Conservation (phyloP, 345 rosid species). For the Eucalyptus shirleyi region DNA sequence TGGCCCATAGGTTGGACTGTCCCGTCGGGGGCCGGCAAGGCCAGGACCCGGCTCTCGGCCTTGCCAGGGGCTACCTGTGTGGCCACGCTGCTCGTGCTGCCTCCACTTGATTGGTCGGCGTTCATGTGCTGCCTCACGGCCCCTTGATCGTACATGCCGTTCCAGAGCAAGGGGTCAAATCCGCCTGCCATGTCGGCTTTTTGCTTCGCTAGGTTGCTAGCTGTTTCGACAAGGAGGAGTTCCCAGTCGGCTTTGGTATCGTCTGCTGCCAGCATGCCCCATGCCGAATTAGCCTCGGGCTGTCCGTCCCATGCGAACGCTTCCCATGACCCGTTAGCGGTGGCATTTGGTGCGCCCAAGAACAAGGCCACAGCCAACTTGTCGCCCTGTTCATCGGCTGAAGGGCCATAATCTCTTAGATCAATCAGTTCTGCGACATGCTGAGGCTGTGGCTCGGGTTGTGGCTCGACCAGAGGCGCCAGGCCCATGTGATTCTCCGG, state of each 20-base stretch:
- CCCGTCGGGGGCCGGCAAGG: constrained; percentile 64
- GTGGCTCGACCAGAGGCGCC: constrained; percentile 46
- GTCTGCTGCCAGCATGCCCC: constrained; percentile 70
- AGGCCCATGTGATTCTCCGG: constrained; percentile 16
- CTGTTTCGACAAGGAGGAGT: constrained; percentile 64
- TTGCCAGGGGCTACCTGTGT: constrained; percentile 26
- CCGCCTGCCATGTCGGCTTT: constrained; percentile 57
- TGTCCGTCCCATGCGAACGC: constrained; percentile 50
- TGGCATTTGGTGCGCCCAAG: constrained; percentile 24
- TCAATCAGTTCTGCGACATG: constrained; percentile 52
- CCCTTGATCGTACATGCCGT: constrained; percentile 85
- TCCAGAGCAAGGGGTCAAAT: constrained; percentile 49
- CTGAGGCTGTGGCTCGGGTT: constrained; percentile 19
- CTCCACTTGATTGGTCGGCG: constrained; percentile 42
- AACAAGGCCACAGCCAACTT: constrained; percentile 73
- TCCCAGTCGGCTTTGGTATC: constrained; percentile 86
- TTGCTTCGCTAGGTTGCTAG: constrained; percentile 61
- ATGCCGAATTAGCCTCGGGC: constrained; percentile 35
- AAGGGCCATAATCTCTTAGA: constrained; percentile 41
- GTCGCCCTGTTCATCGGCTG: constrained; percentile 79
- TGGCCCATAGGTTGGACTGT: constrained; percentile 10
- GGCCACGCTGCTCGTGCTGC: constrained; percentile 63
- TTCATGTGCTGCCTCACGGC: constrained; percentile 63
- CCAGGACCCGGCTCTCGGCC: constrained; percentile 27
- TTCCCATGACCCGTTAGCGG: constrained; percentile 64